phyloP scores from a whole-genome alignment of 2,329 filamentous ascomycete genomes.

The Aspergillus felis region DNA sequence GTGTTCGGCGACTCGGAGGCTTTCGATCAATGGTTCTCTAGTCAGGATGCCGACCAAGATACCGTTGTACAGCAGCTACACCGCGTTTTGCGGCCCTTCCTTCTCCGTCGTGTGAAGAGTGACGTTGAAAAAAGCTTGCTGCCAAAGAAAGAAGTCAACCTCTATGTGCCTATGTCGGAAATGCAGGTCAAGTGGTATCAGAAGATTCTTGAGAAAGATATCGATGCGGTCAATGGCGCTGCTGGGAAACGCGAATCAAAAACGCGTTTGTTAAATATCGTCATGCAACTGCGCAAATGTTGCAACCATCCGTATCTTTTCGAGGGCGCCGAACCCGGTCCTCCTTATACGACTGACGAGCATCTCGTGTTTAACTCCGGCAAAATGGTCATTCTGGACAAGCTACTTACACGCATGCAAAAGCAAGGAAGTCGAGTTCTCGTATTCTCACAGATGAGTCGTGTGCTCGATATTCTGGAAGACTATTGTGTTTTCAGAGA shows the following conservation, averaged over 20 bases:
- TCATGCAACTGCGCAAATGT: constrained; percentile 98
- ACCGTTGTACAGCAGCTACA: constrained; percentile 95
- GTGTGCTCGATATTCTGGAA: constrained; percentile 91
- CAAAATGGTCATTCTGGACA: constrained; percentile 97
- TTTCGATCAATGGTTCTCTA: constrained; percentile 97
- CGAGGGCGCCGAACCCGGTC: constrained; percentile 93
- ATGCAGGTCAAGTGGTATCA: constrained; percentile 99
- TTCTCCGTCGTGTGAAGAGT: constrained; percentile 91
- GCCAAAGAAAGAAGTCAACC: constrained; percentile 94
- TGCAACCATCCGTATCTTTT: constrained; percentile 99
- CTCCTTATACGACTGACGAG: constrained; percentile 96
- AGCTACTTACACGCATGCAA: constrained; percentile 77
- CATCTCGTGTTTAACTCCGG: constrained; percentile 90
- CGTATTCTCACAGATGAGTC: constrained; percentile 99
- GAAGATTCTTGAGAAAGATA: constrained; percentile 98
- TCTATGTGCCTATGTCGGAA: constrained; percentile 97
- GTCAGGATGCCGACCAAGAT: constrained; percentile 85
- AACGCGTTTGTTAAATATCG: constrained; percentile 93
- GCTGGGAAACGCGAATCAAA: constrained; percentile 97
- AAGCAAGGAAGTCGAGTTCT: constrained; percentile 89
- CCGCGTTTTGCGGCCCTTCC: constrained; percentile 84
- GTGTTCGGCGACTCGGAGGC: constrained; percentile 96
- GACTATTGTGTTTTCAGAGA: constrained; percentile 96
- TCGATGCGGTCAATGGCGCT: constrained; percentile 95
- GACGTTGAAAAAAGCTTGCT: constrained; percentile 97